These are phyloP conservation scores for Boletus semigastroideus DNA, from an alignment of 1,284 basidiomycete species.

Conservation along the genomic window DNA sequence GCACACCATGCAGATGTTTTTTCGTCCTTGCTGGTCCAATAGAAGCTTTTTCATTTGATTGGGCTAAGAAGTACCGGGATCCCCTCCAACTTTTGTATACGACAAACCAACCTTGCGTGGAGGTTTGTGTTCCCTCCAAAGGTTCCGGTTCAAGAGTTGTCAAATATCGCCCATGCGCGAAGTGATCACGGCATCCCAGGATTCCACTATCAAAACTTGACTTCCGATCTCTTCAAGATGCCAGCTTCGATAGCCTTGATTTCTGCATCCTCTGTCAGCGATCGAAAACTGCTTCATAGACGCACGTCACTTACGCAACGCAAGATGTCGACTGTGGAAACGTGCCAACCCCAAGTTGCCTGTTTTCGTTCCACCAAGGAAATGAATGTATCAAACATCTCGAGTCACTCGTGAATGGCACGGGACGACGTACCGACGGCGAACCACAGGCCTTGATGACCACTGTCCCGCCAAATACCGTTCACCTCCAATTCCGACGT, in stretches of 20 bases:
- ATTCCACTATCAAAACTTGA: constrained; percentile 17
- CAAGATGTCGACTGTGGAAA: constrained; percentile 37
- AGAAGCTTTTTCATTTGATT: not conserved
- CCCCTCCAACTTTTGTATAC: not conserved
- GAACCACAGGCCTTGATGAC: constrained; percentile 37
- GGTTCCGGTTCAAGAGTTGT: not conserved
- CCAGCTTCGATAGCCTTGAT: constrained; percentile 35
- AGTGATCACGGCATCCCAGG: not conserved
- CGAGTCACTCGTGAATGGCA: too few relatives aligned
- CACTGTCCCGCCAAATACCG: constrained; percentile 36
- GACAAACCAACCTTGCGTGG: not conserved
- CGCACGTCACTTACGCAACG: constrained; percentile 32
- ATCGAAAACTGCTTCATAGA: not conserved
- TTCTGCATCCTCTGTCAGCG: constrained; percentile 17
- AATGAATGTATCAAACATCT: not conserved
- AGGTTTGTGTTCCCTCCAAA: not conserved
- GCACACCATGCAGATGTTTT: constrained; percentile 3
- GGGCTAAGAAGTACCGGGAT: not conserved
- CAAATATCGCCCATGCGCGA: not conserved
- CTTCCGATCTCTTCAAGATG: constrained; percentile 25
- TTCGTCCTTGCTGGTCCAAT: not conserved
- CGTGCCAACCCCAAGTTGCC: constrained; percentile 37
- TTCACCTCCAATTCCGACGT: constrained; percentile 46
- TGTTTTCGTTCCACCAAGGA: not conserved
- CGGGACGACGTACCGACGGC: constrained; percentile 28